phyloP scores from a whole-genome alignment of 495 filamentous ascomycete species.

The Podospora anserina region DNA sequence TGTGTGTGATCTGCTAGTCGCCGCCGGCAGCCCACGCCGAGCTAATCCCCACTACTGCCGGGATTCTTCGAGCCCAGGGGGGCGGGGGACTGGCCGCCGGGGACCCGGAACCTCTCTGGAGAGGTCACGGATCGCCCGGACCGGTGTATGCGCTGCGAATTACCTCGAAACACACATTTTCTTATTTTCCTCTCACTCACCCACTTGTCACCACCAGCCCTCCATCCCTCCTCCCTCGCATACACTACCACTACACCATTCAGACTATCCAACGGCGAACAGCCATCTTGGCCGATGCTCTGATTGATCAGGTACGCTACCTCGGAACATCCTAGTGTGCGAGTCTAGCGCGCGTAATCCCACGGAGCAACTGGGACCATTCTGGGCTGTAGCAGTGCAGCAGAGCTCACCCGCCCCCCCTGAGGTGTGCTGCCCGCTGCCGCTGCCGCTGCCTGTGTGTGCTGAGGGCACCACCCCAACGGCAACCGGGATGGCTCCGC shows the following conservation, averaged over 20 bases:
- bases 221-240: too few species aligned
- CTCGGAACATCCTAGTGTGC: neutral
- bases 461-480: neutral
- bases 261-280: neutral
- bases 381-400: neutral
- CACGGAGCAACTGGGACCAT: neutral
- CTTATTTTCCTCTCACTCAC: too few species aligned
- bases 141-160: conserved; percentile 19
- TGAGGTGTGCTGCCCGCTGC: neutral
- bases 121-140: conserved; percentile 24
- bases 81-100: conserved; percentile 18
- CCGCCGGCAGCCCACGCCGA: conserved; percentile 16
- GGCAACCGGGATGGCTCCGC: neutral
- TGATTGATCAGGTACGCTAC: neutral
- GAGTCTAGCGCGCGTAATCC: neutral
- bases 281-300: conserved; percentile 9
- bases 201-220: too few species aligned
- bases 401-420: too few species aligned
- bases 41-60: conserved; percentile 21
- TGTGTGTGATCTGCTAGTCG: conserved; percentile 4
- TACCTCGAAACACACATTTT: too few species aligned
- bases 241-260: neutral
- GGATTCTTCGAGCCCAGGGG: conserved; percentile 11
- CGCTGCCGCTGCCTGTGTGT: neutral
- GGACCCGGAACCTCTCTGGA: conserved; percentile 18